A percentile compares a stretch with the other conserved stretches of the same genome.
Conservation (phyloP, 164 flowering plant genomes). For the Tinospora cordifolia region DNA sequence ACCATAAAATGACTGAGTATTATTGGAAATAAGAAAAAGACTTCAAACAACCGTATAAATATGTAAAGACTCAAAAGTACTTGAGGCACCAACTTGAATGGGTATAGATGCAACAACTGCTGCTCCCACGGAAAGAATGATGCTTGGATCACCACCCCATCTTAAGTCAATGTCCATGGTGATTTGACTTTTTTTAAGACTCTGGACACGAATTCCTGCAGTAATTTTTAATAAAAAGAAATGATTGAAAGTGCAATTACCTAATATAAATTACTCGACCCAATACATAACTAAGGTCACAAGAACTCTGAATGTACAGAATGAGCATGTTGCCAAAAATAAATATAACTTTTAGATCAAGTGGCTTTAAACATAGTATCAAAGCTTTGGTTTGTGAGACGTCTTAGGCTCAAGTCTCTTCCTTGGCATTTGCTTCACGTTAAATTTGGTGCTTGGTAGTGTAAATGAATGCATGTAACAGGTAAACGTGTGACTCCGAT, state of each 20-base stretch:
- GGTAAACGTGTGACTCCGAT: no score
- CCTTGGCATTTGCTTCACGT: no score
- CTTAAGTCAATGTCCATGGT: constrained; percentile 96
- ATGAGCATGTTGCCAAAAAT: no score
- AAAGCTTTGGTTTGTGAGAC: no score
- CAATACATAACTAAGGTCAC: neutral
- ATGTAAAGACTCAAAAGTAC: neutral
- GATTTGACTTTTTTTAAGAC: constrained; percentile 88
- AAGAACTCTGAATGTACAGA: neutral
- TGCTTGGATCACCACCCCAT: constrained; percentile 99
- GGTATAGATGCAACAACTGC: constrained; percentile 91
- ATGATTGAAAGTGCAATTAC: neutral
- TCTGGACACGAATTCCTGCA: constrained; percentile 90
- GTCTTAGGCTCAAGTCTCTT: no score
- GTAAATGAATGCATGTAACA: no score
- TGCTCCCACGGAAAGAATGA: constrained; percentile 84
- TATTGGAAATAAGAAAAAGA: neutral
- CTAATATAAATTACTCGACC: neutral
- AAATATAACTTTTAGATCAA: no score
- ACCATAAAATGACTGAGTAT: neutral
- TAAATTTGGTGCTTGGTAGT: no score
- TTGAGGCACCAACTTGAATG: constrained; percentile 62
- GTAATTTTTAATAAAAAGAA: neutral
- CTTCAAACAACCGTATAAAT: neutral
- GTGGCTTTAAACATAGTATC: no score